These are phyloP conservation scores for Thinopyrum elongatum DNA, from an alignment of 176 grass and related monocot genomes.

Conservation along the genomic window DNA sequence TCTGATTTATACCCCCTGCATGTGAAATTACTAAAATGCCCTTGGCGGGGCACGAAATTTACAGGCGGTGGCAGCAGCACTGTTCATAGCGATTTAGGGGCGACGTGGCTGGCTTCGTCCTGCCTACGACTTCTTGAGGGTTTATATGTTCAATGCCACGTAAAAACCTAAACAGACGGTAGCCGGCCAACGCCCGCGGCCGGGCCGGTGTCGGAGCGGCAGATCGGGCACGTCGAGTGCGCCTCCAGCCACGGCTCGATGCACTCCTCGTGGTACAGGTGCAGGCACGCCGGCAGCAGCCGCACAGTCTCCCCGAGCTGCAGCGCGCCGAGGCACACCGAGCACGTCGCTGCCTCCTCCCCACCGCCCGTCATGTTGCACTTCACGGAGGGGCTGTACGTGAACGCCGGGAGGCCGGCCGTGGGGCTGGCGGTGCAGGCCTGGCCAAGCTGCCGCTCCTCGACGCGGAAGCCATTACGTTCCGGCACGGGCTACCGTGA, in stretches of 20 bases:
- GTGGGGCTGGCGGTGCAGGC: neutral
- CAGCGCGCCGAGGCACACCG: constrained; percentile 39
- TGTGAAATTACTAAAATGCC: too few relatives aligned
- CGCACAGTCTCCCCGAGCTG: constrained; percentile 34
- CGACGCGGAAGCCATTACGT: neutral
- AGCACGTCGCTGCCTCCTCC: constrained; percentile 7
- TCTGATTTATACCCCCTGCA: too few relatives aligned
- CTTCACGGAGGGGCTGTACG: constrained; percentile 6
- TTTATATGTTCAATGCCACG: too few relatives aligned
- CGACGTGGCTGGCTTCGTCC: too few relatives aligned
- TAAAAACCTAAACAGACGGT: neutral
- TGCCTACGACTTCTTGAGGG: too few relatives aligned
- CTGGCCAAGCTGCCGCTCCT: neutral
- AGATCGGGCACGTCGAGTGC: constrained; percentile 47
- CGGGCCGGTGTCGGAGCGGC: neutral
- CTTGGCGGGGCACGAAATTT: too few relatives aligned
- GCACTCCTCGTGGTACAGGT: constrained; percentile 42
- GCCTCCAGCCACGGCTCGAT: constrained; percentile 41
- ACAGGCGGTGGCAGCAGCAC: too few relatives aligned
- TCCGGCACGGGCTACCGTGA: too few relatives aligned
- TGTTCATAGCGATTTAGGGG: too few relatives aligned
- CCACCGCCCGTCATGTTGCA: neutral
- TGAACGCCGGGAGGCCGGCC: constrained; percentile 27
- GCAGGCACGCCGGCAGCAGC: constrained; percentile 40
- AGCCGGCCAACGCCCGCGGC: neutral